Percentiles rank a stretch among this genome's conserved stretches.
phyloP scores from a whole-genome alignment of 148 eudicot genomes.

The Chenopodium suecicum region DNA sequence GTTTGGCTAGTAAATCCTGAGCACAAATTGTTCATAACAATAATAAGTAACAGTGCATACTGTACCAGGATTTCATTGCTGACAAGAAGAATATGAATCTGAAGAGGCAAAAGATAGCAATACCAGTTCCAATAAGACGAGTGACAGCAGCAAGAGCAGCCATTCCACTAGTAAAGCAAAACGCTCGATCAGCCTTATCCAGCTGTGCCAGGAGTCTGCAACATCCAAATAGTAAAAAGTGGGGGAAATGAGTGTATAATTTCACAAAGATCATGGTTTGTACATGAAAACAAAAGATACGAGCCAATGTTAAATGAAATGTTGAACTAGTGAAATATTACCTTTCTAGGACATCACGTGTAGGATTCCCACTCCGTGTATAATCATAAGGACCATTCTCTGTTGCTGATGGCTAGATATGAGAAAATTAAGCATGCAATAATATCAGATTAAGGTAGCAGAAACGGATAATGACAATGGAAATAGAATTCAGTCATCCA shows the following conservation, averaged over 20 bases:
- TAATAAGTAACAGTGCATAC: not conserved
- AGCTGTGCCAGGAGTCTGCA: slow-evolving; percentile 78
- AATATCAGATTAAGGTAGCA: not conserved
- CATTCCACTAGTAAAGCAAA: slow-evolving; percentile 99
- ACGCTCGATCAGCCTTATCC: slow-evolving; percentile 94
- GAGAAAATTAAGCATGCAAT: not conserved
- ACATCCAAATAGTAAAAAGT: slow-evolving; percentile 16
- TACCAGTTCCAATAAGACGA: slow-evolving; percentile 87
- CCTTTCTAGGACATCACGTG: slow-evolving; percentile 85
- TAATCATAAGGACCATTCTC: slow-evolving; percentile 85
- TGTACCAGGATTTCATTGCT: not conserved
- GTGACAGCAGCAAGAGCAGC: slow-evolving; percentile 96
- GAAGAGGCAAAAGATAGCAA: slow-evolving; percentile 8
- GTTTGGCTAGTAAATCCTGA: not conserved
- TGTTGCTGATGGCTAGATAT: slow-evolving; percentile 72
- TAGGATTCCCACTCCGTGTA: slow-evolving; percentile 98
- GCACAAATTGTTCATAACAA: not conserved
- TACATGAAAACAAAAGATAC: not conserved
- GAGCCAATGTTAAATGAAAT: not conserved
- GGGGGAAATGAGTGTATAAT: not conserved
- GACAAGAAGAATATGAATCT: not conserved
- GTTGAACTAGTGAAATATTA: slow-evolving; percentile 21
- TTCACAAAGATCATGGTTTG: not conserved
- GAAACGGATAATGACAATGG: not conserved
- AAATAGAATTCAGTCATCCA: not conserved